Conservation (phyloP, 106 monocot genomes). For the Xerophyta viscosa region DNA sequence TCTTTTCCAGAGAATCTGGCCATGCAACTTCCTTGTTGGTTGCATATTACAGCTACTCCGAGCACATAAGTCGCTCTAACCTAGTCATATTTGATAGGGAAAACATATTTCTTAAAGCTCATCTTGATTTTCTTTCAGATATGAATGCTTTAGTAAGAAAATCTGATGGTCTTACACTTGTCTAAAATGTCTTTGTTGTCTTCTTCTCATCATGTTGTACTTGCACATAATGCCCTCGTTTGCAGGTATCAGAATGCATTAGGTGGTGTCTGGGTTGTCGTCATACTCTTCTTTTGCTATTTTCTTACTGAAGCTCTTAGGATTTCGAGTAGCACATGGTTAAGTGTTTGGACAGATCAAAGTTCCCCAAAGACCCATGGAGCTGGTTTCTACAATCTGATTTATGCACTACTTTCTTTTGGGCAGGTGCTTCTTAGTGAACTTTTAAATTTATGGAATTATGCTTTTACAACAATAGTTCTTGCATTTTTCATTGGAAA, state of each 20-base stretch:
- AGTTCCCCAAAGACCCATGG: conserved; percentile 59
- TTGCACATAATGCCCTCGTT: conserved; percentile 1
- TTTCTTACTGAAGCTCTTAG: conserved; percentile 68
- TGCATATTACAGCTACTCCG: too few species aligned
- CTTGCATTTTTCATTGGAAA: not conserved
- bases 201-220: too few species aligned
- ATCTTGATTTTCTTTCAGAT: too few species aligned
- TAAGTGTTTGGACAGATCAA: conserved; percentile 89
- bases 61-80: too few species aligned
- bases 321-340: conserved; percentile 94
- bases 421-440: conserved; percentile 52
- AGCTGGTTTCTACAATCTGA: conserved; percentile 73
- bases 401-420: conserved; percentile 77
- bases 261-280: conserved; percentile 91
- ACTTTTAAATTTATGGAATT: not conserved
- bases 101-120: too few species aligned
- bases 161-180: too few species aligned
- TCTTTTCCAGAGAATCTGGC: too few species aligned
- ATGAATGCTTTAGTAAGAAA: too few species aligned
- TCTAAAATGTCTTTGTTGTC: too few species aligned
- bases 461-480: not conserved
- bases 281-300: conserved; percentile 65
- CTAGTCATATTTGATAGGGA: too few species aligned
- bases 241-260: conserved; percentile 90
- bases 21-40: too few species aligned